Evolutionary conservation across 2,329 filamentous ascomycete genomes (phyloP).

Genomic region (Zymoseptoria pseudotritici): DNA sequence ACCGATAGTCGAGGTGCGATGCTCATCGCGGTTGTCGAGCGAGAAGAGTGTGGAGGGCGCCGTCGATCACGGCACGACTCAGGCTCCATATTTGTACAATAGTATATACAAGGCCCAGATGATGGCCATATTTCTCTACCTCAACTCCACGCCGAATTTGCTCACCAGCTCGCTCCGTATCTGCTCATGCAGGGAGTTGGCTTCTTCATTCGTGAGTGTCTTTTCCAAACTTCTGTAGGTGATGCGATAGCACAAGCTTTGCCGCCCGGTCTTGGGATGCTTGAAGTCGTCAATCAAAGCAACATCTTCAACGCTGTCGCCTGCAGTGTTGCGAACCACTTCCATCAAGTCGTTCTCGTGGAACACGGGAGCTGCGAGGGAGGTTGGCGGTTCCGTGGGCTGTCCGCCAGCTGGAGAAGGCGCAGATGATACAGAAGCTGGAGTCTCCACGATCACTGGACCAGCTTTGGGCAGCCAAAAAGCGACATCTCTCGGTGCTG

Average conservation of each 20-base stretch:
- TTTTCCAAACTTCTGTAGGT: conserved; percentile 89
- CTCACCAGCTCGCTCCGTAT: conserved; percentile 60
- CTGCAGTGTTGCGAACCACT: conserved; percentile 73
- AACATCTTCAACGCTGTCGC: conserved; percentile 83
- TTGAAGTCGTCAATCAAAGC: conserved; percentile 75
- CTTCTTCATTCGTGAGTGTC: conserved; percentile 77
- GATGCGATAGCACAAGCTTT: conserved; percentile 84
- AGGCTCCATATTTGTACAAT: background rate
- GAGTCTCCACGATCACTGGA: conserved; percentile 24
- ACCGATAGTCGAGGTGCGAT: background rate
- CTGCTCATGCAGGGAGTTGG: conserved; percentile 64
- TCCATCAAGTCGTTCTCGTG: conserved; percentile 99
- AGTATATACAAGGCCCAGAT: background rate
- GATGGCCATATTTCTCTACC: conserved; percentile 36
- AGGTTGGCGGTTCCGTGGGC: conserved; percentile 27
- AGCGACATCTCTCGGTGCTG: conserved; percentile 83
- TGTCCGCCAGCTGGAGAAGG: conserved; percentile 30
- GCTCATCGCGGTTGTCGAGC: background rate
- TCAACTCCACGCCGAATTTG: conserved; percentile 70
- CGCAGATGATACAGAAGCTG: conserved; percentile 26
- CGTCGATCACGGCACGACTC: background rate
- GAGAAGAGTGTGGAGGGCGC: background rate
- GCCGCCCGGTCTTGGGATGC: conserved; percentile 75
- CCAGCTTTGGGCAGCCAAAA: conserved; percentile 66
- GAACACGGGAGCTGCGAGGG: conserved; percentile 45